These are phyloP conservation scores for Chlorokybus atmophyticus DNA, from an alignment of 139 green algal species.

Conservation along the genomic window DNA sequence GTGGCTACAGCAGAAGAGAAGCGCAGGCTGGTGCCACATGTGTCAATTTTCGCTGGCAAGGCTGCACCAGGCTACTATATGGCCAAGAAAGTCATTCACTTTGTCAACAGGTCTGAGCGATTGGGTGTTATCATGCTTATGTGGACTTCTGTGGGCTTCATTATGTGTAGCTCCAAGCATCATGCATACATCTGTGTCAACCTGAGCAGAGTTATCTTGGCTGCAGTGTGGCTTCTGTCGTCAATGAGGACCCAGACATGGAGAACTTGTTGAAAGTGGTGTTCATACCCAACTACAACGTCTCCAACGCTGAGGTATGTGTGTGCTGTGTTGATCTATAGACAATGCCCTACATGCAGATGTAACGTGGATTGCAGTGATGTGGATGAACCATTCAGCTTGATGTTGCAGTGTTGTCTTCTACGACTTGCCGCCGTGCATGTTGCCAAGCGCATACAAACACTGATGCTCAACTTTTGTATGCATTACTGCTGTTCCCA, in stretches of 20 bases:
- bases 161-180: slow-evolving; percentile 44
- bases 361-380: no score
- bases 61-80: slow-evolving; percentile 31
- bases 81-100: slow-evolving; percentile 41
- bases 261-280: slow-evolving; percentile 57
- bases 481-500: neutral
- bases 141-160: neutral
- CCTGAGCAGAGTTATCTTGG: slow-evolving; percentile 1
- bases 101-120: slow-evolving; percentile 35
- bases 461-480: neutral
- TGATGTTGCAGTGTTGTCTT: neutral
- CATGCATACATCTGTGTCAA: slow-evolving; percentile 12
- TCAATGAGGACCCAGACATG: slow-evolving; percentile 83
- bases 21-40: slow-evolving; percentile 19
- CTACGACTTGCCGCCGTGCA: no score
- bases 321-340: no score
- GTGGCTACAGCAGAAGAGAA: neutral
- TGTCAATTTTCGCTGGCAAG: slow-evolving; percentile 35
- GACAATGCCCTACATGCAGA: no score
- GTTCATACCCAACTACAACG: slow-evolving; percentile 99
- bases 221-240: slow-evolving; percentile 37
- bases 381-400: no score
- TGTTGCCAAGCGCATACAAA: no score
- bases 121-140: no score
- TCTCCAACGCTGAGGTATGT: slow-evolving; percentile 71